A percentile compares a stretch with the other conserved stretches of the same genome.
Evolutionary conservation across 108 stramenopile species (phyloP).

Genomic region (Nitzschia sp.): DNA sequence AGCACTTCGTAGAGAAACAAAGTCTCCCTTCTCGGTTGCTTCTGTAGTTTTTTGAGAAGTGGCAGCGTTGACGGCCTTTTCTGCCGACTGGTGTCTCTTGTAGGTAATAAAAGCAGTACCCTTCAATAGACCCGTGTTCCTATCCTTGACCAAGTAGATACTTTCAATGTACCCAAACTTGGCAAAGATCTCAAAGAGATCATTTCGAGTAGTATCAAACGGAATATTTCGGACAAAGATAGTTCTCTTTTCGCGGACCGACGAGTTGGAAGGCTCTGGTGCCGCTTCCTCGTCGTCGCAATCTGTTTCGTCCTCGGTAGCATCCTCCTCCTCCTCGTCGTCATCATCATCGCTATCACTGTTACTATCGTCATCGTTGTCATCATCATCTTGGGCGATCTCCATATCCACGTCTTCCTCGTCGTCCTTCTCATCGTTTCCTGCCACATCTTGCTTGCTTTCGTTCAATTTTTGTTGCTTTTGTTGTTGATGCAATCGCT

Average conservation of each 20-base stretch:
- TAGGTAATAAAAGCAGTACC: slow-evolving; percentile 92
- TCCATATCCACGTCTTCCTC: slow-evolving; percentile 13
- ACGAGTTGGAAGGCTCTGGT: slow-evolving; percentile 10
- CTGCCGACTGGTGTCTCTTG: slow-evolving; percentile 36
- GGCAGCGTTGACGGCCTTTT: slow-evolving; percentile 14
- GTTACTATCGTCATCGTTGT: slow-evolving; percentile 31
- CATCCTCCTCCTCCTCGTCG: slow-evolving; percentile 18
- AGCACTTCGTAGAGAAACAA: slow-evolving; percentile 26
- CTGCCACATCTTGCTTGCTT: slow-evolving; percentile 9
- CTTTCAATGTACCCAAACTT: slow-evolving; percentile 80
- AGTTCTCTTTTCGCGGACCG: slow-evolving; percentile 36
- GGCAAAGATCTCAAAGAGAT: slow-evolving; percentile 77
- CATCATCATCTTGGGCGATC: slow-evolving; percentile 23
- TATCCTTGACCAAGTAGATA: slow-evolving; percentile 90
- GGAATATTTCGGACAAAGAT: slow-evolving; percentile 94
- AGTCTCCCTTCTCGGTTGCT: slow-evolving; percentile 1
- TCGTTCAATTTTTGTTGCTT: slow-evolving; percentile 24
- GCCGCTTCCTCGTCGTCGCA: slow-evolving; percentile 36
- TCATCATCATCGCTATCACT: slow-evolving; percentile 29
- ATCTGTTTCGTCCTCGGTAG: slow-evolving; percentile 28
- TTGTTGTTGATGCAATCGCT: slow-evolving; percentile 67
- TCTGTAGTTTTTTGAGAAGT: background rate
- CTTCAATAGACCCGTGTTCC: slow-evolving; percentile 64
- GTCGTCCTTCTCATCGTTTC: background rate
- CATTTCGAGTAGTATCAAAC: slow-evolving; percentile 90